Evolutionary conservation across 495 filamentous ascomycete species (phyloP).

Genomic region (Pyronema domesticum): DNA sequence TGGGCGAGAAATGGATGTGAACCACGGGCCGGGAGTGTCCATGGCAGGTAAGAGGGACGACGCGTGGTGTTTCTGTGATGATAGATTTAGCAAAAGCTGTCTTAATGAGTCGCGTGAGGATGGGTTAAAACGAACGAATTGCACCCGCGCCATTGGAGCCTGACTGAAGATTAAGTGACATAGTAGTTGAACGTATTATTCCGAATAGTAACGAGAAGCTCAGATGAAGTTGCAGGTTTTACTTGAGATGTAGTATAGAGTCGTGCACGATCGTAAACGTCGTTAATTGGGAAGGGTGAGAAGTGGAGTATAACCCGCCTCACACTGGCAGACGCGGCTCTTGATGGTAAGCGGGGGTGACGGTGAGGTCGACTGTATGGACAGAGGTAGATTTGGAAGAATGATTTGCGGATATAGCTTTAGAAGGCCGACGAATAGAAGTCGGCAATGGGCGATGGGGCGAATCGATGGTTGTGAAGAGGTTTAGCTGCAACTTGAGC

Average conservation of each 20-base stretch:
- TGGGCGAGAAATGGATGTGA: conserved; percentile 80
- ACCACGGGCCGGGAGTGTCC: conserved; percentile 92
- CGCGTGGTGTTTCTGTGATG: conserved; percentile 30
- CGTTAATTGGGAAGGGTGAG: neutral
- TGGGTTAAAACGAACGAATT: conserved; percentile 18
- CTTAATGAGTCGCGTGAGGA: neutral
- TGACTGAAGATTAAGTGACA: neutral
- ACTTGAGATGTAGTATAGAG: neutral
- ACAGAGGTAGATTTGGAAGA: neutral
- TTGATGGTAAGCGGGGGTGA: neutral
- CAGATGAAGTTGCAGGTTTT: neutral
- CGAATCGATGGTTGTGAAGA: neutral
- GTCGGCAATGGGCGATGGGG: neutral
- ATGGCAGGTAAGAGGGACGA: conserved; percentile 88
- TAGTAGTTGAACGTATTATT: neutral
- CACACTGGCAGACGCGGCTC: neutral
- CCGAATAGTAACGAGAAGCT: neutral
- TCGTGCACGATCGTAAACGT: conserved; percentile 3
- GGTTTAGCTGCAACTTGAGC: neutral
- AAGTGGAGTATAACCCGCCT: neutral
- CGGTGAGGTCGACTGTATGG: neutral
- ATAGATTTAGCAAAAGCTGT: neutral
- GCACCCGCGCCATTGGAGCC: conserved; percentile 12
- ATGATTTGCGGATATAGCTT: neutral
- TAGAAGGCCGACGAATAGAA: neutral